These are phyloP conservation scores for Spirogloea muscicola DNA, from an alignment of 139 green algal genomes.

Conservation along the genomic window DNA sequence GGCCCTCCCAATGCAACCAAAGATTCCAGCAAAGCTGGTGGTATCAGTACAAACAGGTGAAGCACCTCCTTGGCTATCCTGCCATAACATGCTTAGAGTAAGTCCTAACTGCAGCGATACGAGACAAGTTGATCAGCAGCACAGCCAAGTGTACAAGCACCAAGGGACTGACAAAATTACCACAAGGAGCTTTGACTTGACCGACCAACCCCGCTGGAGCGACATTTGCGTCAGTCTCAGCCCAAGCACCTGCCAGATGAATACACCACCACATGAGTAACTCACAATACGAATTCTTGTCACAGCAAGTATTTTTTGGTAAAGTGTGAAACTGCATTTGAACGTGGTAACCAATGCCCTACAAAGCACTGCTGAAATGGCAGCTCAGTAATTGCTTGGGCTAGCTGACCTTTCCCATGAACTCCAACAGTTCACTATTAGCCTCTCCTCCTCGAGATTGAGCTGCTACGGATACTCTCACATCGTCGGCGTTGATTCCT, in stretches of 20 bases:
- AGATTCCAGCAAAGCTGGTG: neutral
- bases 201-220: conserved; percentile 25
- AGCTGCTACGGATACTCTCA: conserved; percentile 34
- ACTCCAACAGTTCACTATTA: conserved; percentile 36
- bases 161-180: neutral
- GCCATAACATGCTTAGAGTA: neutral
- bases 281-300: no score
- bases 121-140: neutral
- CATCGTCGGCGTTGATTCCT: conserved; percentile 40
- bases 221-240: conserved; percentile 25
- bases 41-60: neutral
- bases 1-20: conserved; percentile 4
- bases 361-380: neutral
- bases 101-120: neutral
- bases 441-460: conserved; percentile 18
- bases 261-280: neutral
- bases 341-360: neutral
- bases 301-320: no score
- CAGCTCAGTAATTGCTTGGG: no score
- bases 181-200: conserved; percentile 42
- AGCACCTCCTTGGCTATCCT: neutral
- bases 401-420: conserved; percentile 37
- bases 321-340: no score
- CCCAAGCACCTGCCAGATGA: conserved; percentile 23
- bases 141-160: neutral